These are phyloP conservation scores for Sclerotinia minor DNA, from an alignment of 2,329 filamentous ascomycete species.

Conservation along the genomic window DNA sequence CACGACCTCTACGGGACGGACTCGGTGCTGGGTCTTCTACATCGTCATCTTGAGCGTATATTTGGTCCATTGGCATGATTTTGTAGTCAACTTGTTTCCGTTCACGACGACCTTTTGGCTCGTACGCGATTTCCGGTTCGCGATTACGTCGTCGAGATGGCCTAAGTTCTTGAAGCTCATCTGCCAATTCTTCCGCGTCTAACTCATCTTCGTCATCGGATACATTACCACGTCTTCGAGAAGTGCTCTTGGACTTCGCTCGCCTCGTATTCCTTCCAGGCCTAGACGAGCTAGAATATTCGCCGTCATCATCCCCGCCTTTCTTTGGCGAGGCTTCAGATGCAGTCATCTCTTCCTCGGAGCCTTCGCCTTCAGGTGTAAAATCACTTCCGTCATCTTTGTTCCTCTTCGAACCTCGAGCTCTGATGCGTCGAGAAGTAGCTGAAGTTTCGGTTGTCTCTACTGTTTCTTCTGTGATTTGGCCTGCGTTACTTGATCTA, in stretches of 20 bases:
- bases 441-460: constrained; percentile 45
- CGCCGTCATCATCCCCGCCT: constrained; percentile 49
- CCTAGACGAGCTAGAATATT: constrained; percentile 51
- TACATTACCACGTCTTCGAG: constrained; percentile 48
- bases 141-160: constrained; percentile 48
- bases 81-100: constrained; percentile 80
- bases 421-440: constrained; percentile 37
- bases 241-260: constrained; percentile 48
- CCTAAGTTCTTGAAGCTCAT: constrained; percentile 64
- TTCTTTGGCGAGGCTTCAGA: constrained; percentile 43
- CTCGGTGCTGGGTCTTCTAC: constrained; percentile 67
- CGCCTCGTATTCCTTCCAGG: constrained; percentile 48
- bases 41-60: constrained; percentile 72
- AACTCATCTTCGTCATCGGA: constrained; percentile 59
- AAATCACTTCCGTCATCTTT: constrained; percentile 41
- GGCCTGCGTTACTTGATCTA: constrained; percentile 42
- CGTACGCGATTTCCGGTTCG: constrained; percentile 59
- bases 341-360: constrained; percentile 52
- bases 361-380: constrained; percentile 46
- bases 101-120: constrained; percentile 56
- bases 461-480: constrained; percentile 52
- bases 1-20: constrained; percentile 62
- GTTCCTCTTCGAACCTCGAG: constrained; percentile 37
- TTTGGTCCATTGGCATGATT: constrained; percentile 73
- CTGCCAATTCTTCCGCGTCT: constrained; percentile 64